These are phyloP conservation scores for Cladorrhinum samala DNA, from an alignment of 495 filamentous ascomycete species.

Conservation along the genomic window DNA sequence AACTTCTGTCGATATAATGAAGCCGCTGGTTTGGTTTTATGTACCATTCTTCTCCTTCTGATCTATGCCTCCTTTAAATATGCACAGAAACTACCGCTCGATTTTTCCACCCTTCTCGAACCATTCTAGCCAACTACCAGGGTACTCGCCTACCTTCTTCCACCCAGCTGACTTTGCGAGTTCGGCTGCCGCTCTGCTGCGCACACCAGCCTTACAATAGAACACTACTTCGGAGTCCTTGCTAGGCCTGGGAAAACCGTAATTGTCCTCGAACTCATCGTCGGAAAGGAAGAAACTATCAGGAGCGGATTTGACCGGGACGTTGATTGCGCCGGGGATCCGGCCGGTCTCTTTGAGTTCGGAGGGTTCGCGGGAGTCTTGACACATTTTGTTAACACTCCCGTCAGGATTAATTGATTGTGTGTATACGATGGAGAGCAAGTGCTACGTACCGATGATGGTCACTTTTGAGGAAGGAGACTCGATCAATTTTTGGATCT, in stretches of 20 bases:
- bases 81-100: constrained; percentile 31
- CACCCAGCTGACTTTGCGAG: constrained; percentile 75
- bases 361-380: constrained; percentile 78
- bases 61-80: neutral
- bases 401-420: neutral
- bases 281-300: constrained; percentile 67
- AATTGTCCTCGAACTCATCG: constrained; percentile 73
- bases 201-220: constrained; percentile 88
- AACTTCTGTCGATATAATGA: neutral
- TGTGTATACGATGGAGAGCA: neutral
- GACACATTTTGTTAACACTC: neutral
- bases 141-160: constrained; percentile 68
- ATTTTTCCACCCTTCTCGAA: constrained; percentile 57
- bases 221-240: constrained; percentile 62
- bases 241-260: constrained; percentile 59
- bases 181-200: constrained; percentile 72
- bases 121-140: constrained; percentile 91
- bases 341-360: constrained; percentile 63
- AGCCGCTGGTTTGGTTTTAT: neutral
- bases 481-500: neutral
- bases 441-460: constrained; percentile 16
- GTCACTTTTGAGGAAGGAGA: neutral
- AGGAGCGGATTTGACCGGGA: constrained; percentile 70
- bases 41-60: constrained; percentile 27
- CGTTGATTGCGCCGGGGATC: constrained; percentile 73